Conservation (phyloP, 805 yeast genomes). For the Komagataella mondaviorum region DNA sequence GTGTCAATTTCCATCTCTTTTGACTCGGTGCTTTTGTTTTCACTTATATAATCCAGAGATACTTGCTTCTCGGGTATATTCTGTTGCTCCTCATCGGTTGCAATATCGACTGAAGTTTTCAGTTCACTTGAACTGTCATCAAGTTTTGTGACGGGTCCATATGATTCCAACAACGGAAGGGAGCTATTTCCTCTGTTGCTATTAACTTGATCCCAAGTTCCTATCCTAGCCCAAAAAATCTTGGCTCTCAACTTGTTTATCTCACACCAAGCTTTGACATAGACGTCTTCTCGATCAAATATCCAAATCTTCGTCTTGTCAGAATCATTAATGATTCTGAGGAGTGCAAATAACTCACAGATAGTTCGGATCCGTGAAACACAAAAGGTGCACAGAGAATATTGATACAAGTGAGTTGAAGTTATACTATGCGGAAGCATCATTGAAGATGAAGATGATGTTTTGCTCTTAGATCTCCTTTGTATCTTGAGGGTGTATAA, state of each 20-base stretch:
- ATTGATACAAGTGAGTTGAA: slow-evolving; percentile 23
- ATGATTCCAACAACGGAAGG: neutral
- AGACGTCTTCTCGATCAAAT: slow-evolving; percentile 24
- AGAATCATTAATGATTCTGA: slow-evolving; percentile 43
- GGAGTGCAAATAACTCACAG: slow-evolving; percentile 70
- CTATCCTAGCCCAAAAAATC: slow-evolving; percentile 75
- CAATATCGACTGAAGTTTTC: neutral
- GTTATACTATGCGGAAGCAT: slow-evolving; percentile 14
- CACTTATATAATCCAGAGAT: neutral
- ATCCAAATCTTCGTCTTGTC: slow-evolving; percentile 40
- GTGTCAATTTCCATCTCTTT: neutral
- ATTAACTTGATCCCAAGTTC: slow-evolving; percentile 49
- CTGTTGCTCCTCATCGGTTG: neutral
- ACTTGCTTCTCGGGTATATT: neutral
- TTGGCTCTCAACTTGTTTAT: slow-evolving; percentile 51
- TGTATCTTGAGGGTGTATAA: slow-evolving; percentile 51
- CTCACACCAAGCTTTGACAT: slow-evolving; percentile 46
- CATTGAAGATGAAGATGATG: slow-evolving; percentile 7
- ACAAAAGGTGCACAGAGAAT: slow-evolving; percentile 76
- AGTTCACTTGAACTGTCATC: neutral
- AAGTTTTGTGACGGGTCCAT: neutral
- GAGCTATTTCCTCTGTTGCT: neutral
- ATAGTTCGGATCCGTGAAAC: slow-evolving; percentile 65
- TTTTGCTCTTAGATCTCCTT: slow-evolving; percentile 1
- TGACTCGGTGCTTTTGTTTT: no score